Conservation (phyloP, 2,329 filamentous ascomycete species). For the Boeremia exigua region DNA sequence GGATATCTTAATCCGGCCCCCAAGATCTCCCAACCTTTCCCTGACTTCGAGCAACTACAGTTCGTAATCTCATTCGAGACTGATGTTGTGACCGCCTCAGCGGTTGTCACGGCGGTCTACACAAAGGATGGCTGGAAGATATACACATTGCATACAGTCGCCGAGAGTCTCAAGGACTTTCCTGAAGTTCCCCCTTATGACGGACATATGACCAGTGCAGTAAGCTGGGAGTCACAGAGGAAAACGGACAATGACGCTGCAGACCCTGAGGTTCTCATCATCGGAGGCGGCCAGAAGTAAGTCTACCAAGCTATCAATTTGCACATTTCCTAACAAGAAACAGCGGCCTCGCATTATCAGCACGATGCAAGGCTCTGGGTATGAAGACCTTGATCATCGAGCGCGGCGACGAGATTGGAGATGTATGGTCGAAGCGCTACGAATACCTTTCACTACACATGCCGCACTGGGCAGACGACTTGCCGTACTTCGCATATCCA, state of each 20-base stretch:
- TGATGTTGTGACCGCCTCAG: conserved; percentile 11
- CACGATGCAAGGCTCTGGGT: conserved; percentile 13
- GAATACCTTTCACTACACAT: conserved; percentile 43
- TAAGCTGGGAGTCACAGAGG: conserved; percentile 16
- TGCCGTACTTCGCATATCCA: conserved; percentile 43
- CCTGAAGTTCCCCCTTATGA: conserved; percentile 9
- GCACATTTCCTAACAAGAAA: neutral
- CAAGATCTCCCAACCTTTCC: conserved; percentile 11
- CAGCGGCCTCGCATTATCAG: conserved; percentile 13
- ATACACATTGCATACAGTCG: conserved; percentile 14
- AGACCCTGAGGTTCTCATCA: conserved; percentile 24
- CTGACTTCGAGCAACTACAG: conserved; percentile 9
- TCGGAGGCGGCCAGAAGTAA: conserved; percentile 29
- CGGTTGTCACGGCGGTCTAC: conserved; percentile 10
- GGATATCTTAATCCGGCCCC: neutral
- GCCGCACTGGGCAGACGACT: conserved; percentile 38
- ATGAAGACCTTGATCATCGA: conserved; percentile 42
- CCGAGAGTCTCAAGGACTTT: conserved; percentile 10
- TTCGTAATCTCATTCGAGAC: conserved; percentile 16
- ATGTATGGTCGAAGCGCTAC: conserved; percentile 43
- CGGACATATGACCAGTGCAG: conserved; percentile 12
- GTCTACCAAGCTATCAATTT: neutral
- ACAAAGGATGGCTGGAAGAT: conserved; percentile 17
- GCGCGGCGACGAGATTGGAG: conserved; percentile 34
- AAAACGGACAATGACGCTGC: conserved; percentile 4